These are phyloP conservation scores for Penicillium lividum DNA, from an alignment of 495 filamentous ascomycete species.

Conservation along the genomic window DNA sequence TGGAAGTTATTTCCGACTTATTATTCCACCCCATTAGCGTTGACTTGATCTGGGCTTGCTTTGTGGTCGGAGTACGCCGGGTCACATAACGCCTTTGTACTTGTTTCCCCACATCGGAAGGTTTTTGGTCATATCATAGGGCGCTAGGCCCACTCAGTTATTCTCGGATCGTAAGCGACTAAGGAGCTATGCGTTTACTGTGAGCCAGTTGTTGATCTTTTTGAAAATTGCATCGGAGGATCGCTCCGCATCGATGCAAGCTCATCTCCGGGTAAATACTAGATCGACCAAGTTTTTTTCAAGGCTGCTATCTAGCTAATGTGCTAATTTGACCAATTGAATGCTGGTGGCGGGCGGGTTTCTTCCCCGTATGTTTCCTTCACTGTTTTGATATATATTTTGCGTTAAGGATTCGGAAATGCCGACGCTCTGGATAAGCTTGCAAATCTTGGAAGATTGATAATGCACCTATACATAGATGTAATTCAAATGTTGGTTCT, in stretches of 20 bases:
- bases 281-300: background rate
- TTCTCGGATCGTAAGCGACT: background rate
- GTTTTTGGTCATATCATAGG: background rate
- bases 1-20: background rate
- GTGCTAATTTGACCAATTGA: background rate
- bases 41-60: background rate
- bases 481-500: background rate
- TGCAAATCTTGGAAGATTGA: background rate
- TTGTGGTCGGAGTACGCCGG: background rate
- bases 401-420: conserved; percentile 4
- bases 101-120: conserved; percentile 1
- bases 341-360: background rate
- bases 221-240: background rate
- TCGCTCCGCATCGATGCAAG: background rate
- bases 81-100: background rate
- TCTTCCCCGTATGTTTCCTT: background rate
- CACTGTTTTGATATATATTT: background rate
- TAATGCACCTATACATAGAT: too few species aligned
- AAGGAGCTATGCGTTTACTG: background rate
- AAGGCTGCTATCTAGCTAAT: background rate
- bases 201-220: background rate
- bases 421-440: conserved; percentile 5
- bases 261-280: background rate
- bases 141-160: too few species aligned
- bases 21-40: too few species aligned